A percentile compares a stretch with the other conserved stretches of the same genome.
Evolutionary conservation across 2,329 filamentous ascomycete genomes (phyloP).

Genomic region (Penicillium crustosum): DNA sequence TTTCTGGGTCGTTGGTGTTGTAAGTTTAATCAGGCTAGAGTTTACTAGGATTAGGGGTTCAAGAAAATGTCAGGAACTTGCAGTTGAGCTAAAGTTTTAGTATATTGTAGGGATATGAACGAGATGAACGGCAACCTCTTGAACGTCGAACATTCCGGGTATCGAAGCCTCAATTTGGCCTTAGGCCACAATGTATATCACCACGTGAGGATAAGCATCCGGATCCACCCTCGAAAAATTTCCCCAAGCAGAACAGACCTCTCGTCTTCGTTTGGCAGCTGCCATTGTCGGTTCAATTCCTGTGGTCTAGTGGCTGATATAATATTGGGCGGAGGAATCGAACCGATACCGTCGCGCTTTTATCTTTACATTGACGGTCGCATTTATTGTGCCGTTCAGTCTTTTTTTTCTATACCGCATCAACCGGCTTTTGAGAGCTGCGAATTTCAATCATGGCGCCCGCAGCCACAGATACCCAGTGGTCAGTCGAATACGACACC

Average conservation of each 20-base stretch:
- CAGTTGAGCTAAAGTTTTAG: neutral
- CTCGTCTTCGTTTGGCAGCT: slow-evolving; percentile 24
- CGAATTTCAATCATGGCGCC: slow-evolving; percentile 50
- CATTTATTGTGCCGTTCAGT: slow-evolving; percentile 4
- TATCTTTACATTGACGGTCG: slow-evolving; percentile 10
- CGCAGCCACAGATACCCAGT: slow-evolving; percentile 64
- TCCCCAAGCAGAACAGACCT: slow-evolving; percentile 31
- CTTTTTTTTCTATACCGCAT: slow-evolving; percentile 15
- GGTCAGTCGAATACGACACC: slow-evolving; percentile 85
- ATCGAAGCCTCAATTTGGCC: slow-evolving; percentile 8
- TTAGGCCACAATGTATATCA: slow-evolving; percentile 34
- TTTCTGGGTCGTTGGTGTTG: neutral
- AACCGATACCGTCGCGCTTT: neutral
- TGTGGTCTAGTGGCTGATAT: slow-evolving; percentile 20
- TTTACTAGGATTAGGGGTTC: neutral
- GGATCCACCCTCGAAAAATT: slow-evolving; percentile 43
- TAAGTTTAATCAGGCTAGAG: neutral
- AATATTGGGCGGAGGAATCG: slow-evolving; percentile 16
- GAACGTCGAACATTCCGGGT: neutral
- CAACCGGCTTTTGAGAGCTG: slow-evolving; percentile 8
- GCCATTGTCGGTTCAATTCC: slow-evolving; percentile 28
- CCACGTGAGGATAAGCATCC: slow-evolving; percentile 44
- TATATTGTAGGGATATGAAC: neutral
- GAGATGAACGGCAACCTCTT: neutral
- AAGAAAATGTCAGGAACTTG: neutral